Evolutionary conservation across 2,329 filamentous ascomycete genomes (phyloP), one percentile per base, ranked within the genome.

Genomic region (Colletotrichum sp.): DNA sequence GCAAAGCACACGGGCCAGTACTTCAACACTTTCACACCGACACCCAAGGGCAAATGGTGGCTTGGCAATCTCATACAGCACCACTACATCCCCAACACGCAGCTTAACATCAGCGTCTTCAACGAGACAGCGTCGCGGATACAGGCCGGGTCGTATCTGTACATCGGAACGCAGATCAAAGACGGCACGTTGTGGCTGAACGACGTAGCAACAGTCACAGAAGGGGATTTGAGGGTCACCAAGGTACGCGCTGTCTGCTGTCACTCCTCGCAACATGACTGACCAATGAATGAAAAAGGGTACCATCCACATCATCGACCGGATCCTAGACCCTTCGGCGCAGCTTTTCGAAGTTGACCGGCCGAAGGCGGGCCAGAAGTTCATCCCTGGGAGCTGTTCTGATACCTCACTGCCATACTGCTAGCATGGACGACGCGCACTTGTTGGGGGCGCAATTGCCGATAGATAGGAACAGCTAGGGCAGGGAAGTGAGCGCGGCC

Each of bases 31-130:
- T 80, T 77, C 61, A 72, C 74, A n/a, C 67, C 59, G 19, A 81
- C 82, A 9, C 77, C 78, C 3, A 83, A 82, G 48, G 81, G 79
- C 4, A 81, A 80, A 61, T 80, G 79, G 77, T 82, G 80, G 79
- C 74, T 82, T 1, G 81, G 82, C 39, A 79, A 80, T 32, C 57
- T 79, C 52, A 32, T 81, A 34, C 74, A 80, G 74, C 79, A 81
- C 60, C 79, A 80, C 59, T 81, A 81, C 73, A 70, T 80, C 8
- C 80, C 80, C 5, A 81, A 80, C 60, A 75, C 79, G 5, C 70
- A 78, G 32, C 74, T 82, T 2, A 74, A 71, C 19, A 77, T 68
- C 1, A 66, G 77, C 22, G 48, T 67, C 8, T 82, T 81, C 77
- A 80, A 78, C 63, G 72, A 67, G 28, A 79, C 77, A 4, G 75